Evolutionary conservation across 2,329 filamentous ascomycete genomes (phyloP).

Genomic region (Penicillium sp.): DNA sequence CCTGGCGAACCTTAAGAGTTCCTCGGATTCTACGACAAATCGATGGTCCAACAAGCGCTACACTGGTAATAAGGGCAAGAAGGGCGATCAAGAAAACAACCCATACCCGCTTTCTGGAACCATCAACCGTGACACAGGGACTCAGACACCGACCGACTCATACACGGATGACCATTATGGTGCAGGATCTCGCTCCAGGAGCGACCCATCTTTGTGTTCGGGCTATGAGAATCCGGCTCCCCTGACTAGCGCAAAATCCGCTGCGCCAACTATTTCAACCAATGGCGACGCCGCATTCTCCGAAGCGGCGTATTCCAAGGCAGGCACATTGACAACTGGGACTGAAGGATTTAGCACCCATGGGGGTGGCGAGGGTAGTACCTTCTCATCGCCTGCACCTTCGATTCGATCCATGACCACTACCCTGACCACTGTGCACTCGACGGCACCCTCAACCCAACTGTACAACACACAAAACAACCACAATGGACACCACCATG

Average conservation of each 20-base stretch:
- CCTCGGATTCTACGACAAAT: conserved; percentile 52
- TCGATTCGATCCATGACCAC: conserved; percentile 65
- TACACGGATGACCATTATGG: conserved; percentile 50
- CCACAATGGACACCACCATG: conserved; percentile 31
- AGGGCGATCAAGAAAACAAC: conserved; percentile 71
- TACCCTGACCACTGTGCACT: conserved; percentile 65
- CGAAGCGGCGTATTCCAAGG: conserved; percentile 72
- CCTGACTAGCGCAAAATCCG: conserved; percentile 66
- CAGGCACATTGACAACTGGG: conserved; percentile 66
- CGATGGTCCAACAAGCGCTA: conserved; percentile 40
- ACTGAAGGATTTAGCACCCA: conserved; percentile 63
- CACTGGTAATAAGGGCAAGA: conserved; percentile 49
- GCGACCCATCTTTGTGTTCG: conserved; percentile 61
- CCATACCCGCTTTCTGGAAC: conserved; percentile 84
- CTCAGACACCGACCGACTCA: conserved; percentile 48
- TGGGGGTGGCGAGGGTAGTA: conserved; percentile 65
- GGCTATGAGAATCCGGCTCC: conserved; percentile 59
- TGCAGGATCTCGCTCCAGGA: conserved; percentile 54
- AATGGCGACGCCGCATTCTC: conserved; percentile 74
- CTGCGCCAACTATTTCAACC: conserved; percentile 78
- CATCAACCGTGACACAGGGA: conserved; percentile 39
- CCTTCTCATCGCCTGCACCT: conserved; percentile 63
- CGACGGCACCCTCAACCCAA: conserved; percentile 53
- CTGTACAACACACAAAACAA: conserved; percentile 35
- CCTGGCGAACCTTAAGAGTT: conserved; percentile 78